Percentiles rank a stretch among this genome's conserved stretches.
Evolutionary conservation across 139 green algal species (phyloP).

Genomic region (Penium margaritaceum): DNA sequence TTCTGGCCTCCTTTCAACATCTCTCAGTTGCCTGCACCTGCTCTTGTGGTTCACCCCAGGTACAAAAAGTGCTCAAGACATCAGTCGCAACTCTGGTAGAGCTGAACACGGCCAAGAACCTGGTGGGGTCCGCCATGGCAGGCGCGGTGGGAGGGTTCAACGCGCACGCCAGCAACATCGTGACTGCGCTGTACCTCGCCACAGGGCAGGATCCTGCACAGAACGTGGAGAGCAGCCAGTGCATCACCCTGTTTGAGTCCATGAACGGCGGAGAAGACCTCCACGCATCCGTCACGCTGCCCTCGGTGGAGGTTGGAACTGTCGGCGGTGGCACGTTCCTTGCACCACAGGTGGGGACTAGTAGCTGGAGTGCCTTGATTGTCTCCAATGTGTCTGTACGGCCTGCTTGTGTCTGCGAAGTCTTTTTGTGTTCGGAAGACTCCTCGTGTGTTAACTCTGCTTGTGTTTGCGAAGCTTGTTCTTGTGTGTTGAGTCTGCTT

Average conservation of each 20-base stretch:
- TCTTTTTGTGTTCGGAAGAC: too few species aligned
- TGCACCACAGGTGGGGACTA: too few species aligned
- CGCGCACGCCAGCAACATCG: constrained; percentile 42
- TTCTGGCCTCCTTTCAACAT: too few species aligned
- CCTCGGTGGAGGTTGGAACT: constrained; percentile 38
- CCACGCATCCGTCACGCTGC: constrained; percentile 41
- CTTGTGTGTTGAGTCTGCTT: too few species aligned
- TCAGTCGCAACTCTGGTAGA: constrained; percentile 24
- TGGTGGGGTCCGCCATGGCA: constrained; percentile 42
- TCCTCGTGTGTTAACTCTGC: too few species aligned
- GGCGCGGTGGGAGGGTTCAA: constrained; percentile 43
- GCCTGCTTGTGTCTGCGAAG: too few species aligned
- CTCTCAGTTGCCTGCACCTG: too few species aligned
- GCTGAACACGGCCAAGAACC: constrained; percentile 46
- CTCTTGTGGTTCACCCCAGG: too few species aligned
- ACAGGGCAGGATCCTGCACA: constrained; percentile 43
- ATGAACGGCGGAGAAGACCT: constrained; percentile 29
- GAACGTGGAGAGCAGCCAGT: constrained; percentile 41
- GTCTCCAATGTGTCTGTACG: too few species aligned
- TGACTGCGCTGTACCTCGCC: constrained; percentile 40
- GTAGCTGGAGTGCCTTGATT: too few species aligned
- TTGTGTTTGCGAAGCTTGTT: too few species aligned
- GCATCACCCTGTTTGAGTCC: constrained; percentile 42
- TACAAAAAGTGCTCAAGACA: constrained; percentile 34
- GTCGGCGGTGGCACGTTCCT: constrained; percentile 38